Base-by-base conservation (phyloP, 1,139 yeast species). In the Lodderomyces parapsilosis region DNA sequence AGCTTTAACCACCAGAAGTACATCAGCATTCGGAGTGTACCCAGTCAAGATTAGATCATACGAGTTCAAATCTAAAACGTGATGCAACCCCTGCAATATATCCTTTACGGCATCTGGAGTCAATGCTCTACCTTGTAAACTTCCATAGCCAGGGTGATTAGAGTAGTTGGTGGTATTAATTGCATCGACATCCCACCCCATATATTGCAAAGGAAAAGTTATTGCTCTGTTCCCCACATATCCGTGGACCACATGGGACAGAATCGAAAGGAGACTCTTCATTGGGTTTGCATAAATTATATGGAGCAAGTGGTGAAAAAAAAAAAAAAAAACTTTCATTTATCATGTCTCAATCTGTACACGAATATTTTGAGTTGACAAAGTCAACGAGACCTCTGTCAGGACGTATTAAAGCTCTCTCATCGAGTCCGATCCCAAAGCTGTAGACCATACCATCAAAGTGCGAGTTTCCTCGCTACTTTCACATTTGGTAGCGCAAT, bases 41-140 rank as follows among this genome's bases (percentile, higher is more conserved):
- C 96, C 96, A 0, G 90, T 81, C 42, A 87, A 59, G 1, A 87
- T 57, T 22, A 86, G 82, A 49, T 78, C 78, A 56, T 86, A 86
- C 4, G 58, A 59, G 27, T 61, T 41, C 25, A 63, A 48, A 38
- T 57, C 55, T 1, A 59, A 43, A 6, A 65, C 60, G 17, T 52
- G 50, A 42, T 52, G 49, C 17, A 65, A 44, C 2, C 70, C 70
- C 6, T 49, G 42, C 9, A 65, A 45, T 9, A 65, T 48, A 36
- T 56, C 60, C 10, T 39, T 44, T 2, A 63, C 47, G 23, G 55
- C 47, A 17, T 59, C 57, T 2, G 61, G 51, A 5, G 56, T 27
- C 9, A 48, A 15, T 33, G 48, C 38, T 11, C 39, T 25, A 2
- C 78, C 78, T 24, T 53, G 53, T 43, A 68, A 64, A 9, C 63